Base-by-base conservation (phyloP, 2,329 filamentous ascomycete genomes). In the Beauveria asiatica region DNA sequence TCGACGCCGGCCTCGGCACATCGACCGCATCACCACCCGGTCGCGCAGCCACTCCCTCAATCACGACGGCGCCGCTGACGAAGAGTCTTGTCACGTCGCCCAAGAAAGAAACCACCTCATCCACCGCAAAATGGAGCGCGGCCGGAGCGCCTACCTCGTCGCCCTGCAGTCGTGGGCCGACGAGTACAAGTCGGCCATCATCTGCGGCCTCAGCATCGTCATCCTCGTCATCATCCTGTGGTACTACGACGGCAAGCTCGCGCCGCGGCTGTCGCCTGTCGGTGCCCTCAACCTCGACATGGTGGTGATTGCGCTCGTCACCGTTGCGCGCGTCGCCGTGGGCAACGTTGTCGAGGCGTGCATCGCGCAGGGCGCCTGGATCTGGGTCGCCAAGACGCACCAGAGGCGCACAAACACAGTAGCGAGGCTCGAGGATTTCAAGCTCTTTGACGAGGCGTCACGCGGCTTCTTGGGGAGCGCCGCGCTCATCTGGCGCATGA, bases 361-460 rank as follows among this genome's bases (percentile, higher is more conserved):
- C 49, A 62, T 75, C 50, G 70, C 72, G 59, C 73, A 76, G 62
- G 71, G 67, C 13, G 73, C 73, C 8, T 76, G 73, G 74, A 72
- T 75, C 7, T 75, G 73, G 73, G 70, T 74, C 0, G 72, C 72
- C 4, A 69, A 72, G 27, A 67, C 69, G 19, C 69, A 71, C n/a
- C 70, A 72, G 61, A 50, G 59, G 16, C 63, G 69, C 13, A 69
- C 70, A 2, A 67, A 65, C 2, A 69, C 68, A 6, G 66, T 68
- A n/a, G 73, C 73, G 1, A 67, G 65, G 11, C 60, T 75, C 5
- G 69, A 71, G 27, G 73, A 75, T 61, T 74, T 75, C 66, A 73
- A 72, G 51, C 65, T 74, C 61, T 75, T 75, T 61, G 70, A 72
- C 51, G 73, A 74, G 51, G 73, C 74, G 1, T 71, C 73, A 3